Conservation (phyloP, 2,329 filamentous ascomycete species). For the Lachnellula cervina region DNA sequence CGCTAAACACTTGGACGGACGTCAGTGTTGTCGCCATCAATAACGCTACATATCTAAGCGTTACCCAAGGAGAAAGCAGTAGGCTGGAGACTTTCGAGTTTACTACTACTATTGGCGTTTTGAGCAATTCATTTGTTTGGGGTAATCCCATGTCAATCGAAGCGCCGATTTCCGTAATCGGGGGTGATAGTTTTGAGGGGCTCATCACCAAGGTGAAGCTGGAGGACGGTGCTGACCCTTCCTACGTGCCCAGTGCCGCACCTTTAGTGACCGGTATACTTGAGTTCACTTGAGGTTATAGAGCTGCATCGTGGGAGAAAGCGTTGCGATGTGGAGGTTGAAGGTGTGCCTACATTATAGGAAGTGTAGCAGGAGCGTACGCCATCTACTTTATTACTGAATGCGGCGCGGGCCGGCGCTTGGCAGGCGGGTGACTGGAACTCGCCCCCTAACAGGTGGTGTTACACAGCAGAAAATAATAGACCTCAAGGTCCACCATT, state of each 20-base stretch:
- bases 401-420: too few relatives aligned
- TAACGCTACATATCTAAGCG: conserved; percentile 33
- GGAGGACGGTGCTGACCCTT: conserved; percentile 9
- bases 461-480: too few relatives aligned
- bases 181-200: conserved; percentile 18
- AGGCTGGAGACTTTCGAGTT: conserved; percentile 15
- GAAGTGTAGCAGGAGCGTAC: too few relatives aligned
- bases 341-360: too few relatives aligned
- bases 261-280: not conserved
- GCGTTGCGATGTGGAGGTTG: too few relatives aligned
- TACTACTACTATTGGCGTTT: conserved; percentile 15
- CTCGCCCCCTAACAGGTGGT: too few relatives aligned
- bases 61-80: conserved; percentile 6
- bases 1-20: conserved; percentile 34
- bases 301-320: too few relatives aligned
- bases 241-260: not conserved
- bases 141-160: conserved; percentile 22
- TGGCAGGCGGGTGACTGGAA: too few relatives aligned
- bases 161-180: conserved; percentile 19
- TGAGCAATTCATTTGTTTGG: conserved; percentile 19
- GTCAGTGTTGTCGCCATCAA: conserved; percentile 33
- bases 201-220: conserved; percentile 18
- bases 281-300: too few relatives aligned
- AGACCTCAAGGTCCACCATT: too few relatives aligned
- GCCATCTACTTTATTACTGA: too few relatives aligned